These are phyloP conservation scores for Senna tora DNA, from an alignment of 306 rosid genomes.

Conservation along the genomic window DNA sequence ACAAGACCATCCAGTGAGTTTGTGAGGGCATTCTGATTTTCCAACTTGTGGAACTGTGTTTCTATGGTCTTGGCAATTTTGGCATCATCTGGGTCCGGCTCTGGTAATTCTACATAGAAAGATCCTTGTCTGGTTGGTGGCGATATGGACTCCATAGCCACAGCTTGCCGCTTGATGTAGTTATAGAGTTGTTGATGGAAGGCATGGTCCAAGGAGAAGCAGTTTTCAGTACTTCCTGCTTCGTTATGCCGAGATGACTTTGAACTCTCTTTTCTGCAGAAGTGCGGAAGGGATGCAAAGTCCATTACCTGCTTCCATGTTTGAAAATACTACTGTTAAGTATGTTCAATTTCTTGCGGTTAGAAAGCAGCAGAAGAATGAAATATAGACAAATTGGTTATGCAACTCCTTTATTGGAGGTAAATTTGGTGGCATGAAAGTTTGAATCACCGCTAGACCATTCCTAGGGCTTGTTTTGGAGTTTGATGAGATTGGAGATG, in stretches of 20 bases:
- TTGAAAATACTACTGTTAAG: slow-evolving; percentile 21
- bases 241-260: slow-evolving; percentile 61
- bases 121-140: slow-evolving; percentile 74
- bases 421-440: neutral
- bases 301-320: slow-evolving; percentile 76
- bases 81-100: slow-evolving; percentile 67
- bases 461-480: too few species aligned
- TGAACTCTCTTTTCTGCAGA: slow-evolving; percentile 75
- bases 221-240: slow-evolving; percentile 48
- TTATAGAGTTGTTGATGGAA: slow-evolving; percentile 85
- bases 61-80: slow-evolving; percentile 69
- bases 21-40: slow-evolving; percentile 55
- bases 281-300: slow-evolving; percentile 83
- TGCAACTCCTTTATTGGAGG: neutral
- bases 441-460: too few species aligned
- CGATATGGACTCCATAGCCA: slow-evolving; percentile 42
- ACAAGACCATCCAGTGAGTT: slow-evolving; percentile 54
- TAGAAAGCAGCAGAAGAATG: slow-evolving; percentile 5
- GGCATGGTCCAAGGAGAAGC: slow-evolving; percentile 71
- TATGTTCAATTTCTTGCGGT: neutral
- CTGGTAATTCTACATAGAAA: slow-evolving; percentile 79
- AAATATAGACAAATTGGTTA: neutral
- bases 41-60: slow-evolving; percentile 69
- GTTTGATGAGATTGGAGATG: too few species aligned
- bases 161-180: slow-evolving; percentile 62